Percentiles rank a stretch among this genome's conserved stretches.
These are phyloP conservation scores for Camellia granthamiana DNA, from an alignment of 148 eudicot species.

Conservation along the genomic window DNA sequence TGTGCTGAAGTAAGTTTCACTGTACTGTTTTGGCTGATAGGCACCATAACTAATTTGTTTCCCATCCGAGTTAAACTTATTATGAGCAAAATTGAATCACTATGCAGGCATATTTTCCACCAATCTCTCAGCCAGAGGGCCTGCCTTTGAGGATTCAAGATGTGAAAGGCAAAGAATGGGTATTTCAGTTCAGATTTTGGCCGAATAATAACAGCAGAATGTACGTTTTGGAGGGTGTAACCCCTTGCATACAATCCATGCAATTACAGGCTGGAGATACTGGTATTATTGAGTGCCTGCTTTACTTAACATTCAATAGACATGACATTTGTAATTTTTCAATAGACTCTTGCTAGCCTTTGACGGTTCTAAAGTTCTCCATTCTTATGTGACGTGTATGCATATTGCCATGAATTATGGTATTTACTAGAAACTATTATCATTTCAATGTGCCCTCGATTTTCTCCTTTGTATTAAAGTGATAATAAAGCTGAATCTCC, in stretches of 20 bases:
- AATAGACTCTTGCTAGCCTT: background rate
- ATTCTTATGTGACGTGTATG: background rate
- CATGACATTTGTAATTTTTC: background rate
- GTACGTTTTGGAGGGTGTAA: conserved; percentile 99
- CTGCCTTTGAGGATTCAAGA: conserved; percentile 95
- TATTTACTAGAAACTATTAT: background rate
- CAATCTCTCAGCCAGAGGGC: conserved; percentile 94
- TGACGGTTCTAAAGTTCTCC: conserved; percentile 3
- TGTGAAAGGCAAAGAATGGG: conserved; percentile 95
- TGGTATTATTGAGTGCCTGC: conserved; percentile 39
- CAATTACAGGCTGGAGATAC: conserved; percentile 99
- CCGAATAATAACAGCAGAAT: conserved; percentile 98
- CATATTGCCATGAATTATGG: background rate
- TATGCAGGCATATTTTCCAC: conserved; percentile 93
- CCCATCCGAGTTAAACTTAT: background rate
- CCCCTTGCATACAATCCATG: conserved; percentile 98
- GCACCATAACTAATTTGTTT: background rate
- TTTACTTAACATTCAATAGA: background rate
- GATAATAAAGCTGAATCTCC: background rate
- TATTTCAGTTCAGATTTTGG: conserved; percentile 98
- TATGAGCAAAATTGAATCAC: conserved; percentile 20
- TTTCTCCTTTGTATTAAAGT: background rate
- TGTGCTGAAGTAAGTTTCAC: conserved; percentile 88
- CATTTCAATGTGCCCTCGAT: background rate
- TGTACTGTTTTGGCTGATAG: background rate